Evolutionary conservation across 2,329 filamentous ascomycete genomes (phyloP), one percentile per base, ranked within the genome.

Genomic region (Penicillium fuscoglaucum): DNA sequence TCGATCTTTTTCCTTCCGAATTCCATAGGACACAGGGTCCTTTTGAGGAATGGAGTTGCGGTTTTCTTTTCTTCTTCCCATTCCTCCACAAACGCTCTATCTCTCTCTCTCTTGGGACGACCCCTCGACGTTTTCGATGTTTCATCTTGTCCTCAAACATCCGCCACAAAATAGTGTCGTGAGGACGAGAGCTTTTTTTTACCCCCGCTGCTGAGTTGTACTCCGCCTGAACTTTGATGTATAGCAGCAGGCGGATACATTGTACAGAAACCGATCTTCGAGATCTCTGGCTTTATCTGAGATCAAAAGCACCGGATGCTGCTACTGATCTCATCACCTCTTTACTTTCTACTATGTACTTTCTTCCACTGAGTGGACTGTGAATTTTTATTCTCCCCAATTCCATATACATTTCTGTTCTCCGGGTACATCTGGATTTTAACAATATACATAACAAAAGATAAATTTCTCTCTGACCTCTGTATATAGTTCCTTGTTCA

Each of bases 21-120:
- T 58, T 49, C 50, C 46, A 59, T 56, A 60, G 26, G 47, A 49
- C 51, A 54, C 50, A 55, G 40, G 43, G 58, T 52, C 60, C 61
- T 63, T 40, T 35, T 54, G 47, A 29, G 52, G 58, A 57, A 37
- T 44, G 64, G 63, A 63, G 63, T 64, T 63, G 40, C 52, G 57
- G 63, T 46, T 19, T 17, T 26, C 24, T 28, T 24, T 13, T 43
- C 26, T 40, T 24, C 26, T 50, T 53, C 31, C 21, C 35, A 46
- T 46, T 41, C 15, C 7, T 47, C 35, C 10, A 50, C 17, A n/a
- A 50, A 21, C 3, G 15, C 12, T 21, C 15, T 55, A 15, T 49
- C 26, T 24, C 12, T 21, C 10, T 55, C n/a, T 49, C 26, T 24
- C 6, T 35, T 29, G 28, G 17, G 17, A 35, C 10, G 9, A 26